Evolutionary conservation across 768 basidiomycete genomes (phyloP).

Genomic region (Artomyces pyxidatus): DNA sequence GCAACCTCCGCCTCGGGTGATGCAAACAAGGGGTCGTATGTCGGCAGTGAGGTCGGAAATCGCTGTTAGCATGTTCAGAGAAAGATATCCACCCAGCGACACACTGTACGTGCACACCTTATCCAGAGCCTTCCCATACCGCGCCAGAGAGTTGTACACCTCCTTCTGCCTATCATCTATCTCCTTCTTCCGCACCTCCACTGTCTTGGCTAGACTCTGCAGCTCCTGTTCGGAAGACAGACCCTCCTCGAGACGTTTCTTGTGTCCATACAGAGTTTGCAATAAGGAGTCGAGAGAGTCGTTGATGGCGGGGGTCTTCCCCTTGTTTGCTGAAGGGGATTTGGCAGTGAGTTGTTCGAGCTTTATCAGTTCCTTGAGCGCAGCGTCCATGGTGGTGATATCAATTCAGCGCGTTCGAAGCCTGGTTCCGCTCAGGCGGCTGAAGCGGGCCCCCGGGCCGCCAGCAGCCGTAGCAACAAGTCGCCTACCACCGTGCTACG

Average conservation of each 20-base stretch:
- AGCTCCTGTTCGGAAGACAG: conserved; percentile 42
- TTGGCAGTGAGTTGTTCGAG: conserved; percentile 55
- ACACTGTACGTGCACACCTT: conserved; percentile 49
- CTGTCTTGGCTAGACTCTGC: conserved; percentile 41
- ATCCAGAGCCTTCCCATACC: conserved; percentile 81
- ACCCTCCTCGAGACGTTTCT: conserved; percentile 41
- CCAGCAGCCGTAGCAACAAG: no score
- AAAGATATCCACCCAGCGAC: not conserved
- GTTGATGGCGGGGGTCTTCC: conserved; percentile 44
- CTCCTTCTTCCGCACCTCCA: conserved; percentile 73
- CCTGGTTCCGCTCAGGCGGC: no score
- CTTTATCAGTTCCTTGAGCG: conserved; percentile 72
- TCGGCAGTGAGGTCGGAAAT: conserved; percentile 48
- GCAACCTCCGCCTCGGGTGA: conserved; percentile 51
- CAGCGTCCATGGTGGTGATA: conserved; percentile 70
- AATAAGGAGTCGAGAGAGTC: conserved; percentile 63
- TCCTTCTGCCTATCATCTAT: conserved; percentile 87
- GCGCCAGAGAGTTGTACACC: conserved; percentile 66
- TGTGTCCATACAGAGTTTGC: conserved; percentile 46
- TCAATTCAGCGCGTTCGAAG: no score
- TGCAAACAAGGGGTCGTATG: conserved; percentile 59
- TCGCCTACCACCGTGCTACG: no score
- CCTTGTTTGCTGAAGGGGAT: conserved; percentile 31
- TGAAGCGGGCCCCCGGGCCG: no score
- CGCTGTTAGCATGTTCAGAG: conserved; percentile 30